A percentile compares a stretch with the other conserved stretches of the same genome.
These are phyloP conservation scores for Trematosphaeria pertusa DNA, from an alignment of 2,329 filamentous ascomycete species.

Conservation along the genomic window DNA sequence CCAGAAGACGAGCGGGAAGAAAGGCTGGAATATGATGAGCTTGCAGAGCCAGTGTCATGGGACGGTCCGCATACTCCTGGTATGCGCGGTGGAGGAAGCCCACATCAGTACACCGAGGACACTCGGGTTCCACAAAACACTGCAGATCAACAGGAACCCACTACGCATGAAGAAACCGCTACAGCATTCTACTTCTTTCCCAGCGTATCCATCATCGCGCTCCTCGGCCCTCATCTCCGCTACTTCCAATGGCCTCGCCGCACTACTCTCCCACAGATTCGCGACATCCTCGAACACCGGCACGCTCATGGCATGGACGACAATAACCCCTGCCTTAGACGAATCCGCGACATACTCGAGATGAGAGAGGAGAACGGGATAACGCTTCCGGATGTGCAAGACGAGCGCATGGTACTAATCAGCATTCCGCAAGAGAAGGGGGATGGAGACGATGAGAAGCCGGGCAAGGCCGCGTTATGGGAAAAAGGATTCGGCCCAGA, in stretches of 20 bases:
- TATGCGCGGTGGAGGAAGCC: constrained; percentile 8
- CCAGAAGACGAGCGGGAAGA: background rate
- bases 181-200: constrained; percentile 20
- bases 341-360: constrained; percentile 22
- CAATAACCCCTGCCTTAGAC: constrained; percentile 1
- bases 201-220: constrained; percentile 15
- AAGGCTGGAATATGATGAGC: background rate
- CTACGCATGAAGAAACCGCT: no score
- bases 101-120: no score
- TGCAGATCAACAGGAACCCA: no score
- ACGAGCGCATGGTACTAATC: constrained; percentile 14
- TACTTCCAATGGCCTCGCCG: constrained; percentile 21
- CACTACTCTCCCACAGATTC: constrained; percentile 20
- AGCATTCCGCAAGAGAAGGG: constrained; percentile 6
- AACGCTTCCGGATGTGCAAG: constrained; percentile 12
- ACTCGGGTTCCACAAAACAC: no score
- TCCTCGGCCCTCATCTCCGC: constrained; percentile 8
- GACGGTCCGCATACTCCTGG: background rate
- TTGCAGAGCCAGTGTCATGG: background rate
- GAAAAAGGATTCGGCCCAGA: constrained; percentile 5
- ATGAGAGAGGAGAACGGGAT: constrained; percentile 17
- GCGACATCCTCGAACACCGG: constrained; percentile 10
- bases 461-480: constrained; percentile 8
- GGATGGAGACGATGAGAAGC: background rate
- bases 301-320: background rate